These are phyloP conservation scores for Oemleria cerasiformis DNA, from an alignment of 306 rosid genomes.

Conservation along the genomic window DNA sequence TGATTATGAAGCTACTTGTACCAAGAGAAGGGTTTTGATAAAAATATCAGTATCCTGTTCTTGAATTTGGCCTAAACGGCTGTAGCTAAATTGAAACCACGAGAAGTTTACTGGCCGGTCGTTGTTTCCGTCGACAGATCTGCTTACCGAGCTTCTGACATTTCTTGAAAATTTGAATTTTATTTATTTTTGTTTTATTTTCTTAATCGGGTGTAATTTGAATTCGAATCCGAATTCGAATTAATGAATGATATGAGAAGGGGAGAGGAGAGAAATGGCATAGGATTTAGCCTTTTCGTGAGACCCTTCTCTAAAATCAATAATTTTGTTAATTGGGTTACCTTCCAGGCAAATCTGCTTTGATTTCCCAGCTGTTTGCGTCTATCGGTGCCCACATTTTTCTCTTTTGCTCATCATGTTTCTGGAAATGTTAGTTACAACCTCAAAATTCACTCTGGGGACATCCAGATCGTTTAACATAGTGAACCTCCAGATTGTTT, in stretches of 20 bases:
- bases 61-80: constrained; percentile 92
- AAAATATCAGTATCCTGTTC: constrained; percentile 36
- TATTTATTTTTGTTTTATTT: not conserved
- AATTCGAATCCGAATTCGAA: not conserved
- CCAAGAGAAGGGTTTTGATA: constrained; percentile 64
- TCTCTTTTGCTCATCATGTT: not conserved
- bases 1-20: constrained; percentile 55
- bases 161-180: not conserved
- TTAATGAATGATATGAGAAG: constrained; percentile 33
- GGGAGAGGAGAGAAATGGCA: constrained; percentile 57
- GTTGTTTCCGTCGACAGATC: constrained; percentile 72
- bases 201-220: not conserved
- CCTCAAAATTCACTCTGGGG: not conserved
- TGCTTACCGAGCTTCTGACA: constrained; percentile 96
- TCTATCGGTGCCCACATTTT: constrained; percentile 45
- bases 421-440: not conserved
- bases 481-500: too few species aligned
- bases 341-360: constrained; percentile 60
- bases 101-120: constrained; percentile 82
- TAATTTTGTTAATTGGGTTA: constrained; percentile 22
- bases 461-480: too few species aligned
- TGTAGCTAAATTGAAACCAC: constrained; percentile 49
- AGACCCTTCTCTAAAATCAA: constrained; percentile 58
- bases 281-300: constrained; percentile 48
- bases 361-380: constrained; percentile 45